These are phyloP conservation scores for Aspergillus uvarum DNA, from an alignment of 2,329 filamentous ascomycete species.

Conservation along the genomic window DNA sequence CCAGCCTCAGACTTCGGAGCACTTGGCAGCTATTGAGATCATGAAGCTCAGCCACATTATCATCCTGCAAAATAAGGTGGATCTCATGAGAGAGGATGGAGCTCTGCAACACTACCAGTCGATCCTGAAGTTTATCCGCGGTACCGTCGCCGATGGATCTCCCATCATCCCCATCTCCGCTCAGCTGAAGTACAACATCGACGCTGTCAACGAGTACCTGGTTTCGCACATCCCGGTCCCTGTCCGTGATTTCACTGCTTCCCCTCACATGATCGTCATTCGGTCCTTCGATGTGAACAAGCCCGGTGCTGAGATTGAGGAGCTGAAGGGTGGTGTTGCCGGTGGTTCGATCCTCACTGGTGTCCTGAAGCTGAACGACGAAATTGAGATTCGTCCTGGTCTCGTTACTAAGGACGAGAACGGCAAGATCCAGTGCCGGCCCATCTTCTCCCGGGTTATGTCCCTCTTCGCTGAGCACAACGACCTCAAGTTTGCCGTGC, in stretches of 20 bases:
- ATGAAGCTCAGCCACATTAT: conserved; percentile 99
- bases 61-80: conserved; percentile 99
- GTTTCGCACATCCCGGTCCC: conserved; percentile 94
- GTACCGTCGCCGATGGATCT: conserved; percentile 90
- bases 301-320: conserved; percentile 96
- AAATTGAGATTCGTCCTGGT: conserved; percentile 98
- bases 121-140: conserved; percentile 96
- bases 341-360: conserved; percentile 95
- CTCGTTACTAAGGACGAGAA: conserved; percentile 94
- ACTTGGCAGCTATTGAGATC: conserved; percentile 98
- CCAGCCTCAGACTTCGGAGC: conserved; percentile 97
- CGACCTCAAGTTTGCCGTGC: conserved; percentile 96
- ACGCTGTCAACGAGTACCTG: conserved; percentile 94
- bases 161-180: conserved; percentile 96
- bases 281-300: conserved; percentile 99
- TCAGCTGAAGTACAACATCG: conserved; percentile 99
- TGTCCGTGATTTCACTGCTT: conserved; percentile 81
- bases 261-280: conserved; percentile 98
- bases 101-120: conserved; percentile 94
- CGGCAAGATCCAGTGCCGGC: conserved; percentile 92
- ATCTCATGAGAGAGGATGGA: conserved; percentile 94
- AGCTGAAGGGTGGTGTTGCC: conserved; percentile 96
- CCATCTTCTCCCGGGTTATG: conserved; percentile 93
- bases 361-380: conserved; percentile 93
- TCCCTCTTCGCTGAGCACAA: conserved; percentile 97